Evolutionary conservation across 352 stramenopile genomes (phyloP).

Genomic region (Phytophthora sp.): DNA sequence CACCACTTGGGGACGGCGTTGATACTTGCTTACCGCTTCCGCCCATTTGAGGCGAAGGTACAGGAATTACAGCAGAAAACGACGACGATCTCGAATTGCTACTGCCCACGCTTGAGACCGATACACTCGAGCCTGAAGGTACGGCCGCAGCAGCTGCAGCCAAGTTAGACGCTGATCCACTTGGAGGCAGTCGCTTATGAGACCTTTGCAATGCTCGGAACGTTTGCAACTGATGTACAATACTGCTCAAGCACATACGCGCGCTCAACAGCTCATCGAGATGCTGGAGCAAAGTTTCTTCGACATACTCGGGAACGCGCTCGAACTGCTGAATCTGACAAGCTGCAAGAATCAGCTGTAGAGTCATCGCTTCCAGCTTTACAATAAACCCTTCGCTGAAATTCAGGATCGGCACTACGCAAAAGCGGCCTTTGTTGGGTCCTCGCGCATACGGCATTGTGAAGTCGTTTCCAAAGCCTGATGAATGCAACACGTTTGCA

Average conservation of each 20-base stretch:
- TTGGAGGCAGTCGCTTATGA: conserved; percentile 39
- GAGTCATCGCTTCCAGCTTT: conserved; percentile 66
- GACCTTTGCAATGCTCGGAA: conserved; percentile 67
- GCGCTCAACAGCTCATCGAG: conserved; percentile 81
- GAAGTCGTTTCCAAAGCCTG: conserved; percentile 38
- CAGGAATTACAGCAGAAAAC: conserved; percentile 37
- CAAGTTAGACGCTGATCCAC: conserved; percentile 37
- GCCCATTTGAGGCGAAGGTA: conserved; percentile 36
- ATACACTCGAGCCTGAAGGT: conserved; percentile 34
- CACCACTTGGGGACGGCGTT: conserved; percentile 31
- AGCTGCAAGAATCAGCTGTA: conserved; percentile 73
- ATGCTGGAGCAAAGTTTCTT: conserved; percentile 67
- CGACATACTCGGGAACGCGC: conserved; percentile 75
- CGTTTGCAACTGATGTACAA: conserved; percentile 72
- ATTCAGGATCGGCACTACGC: conserved; percentile 81
- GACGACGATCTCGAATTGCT: conserved; percentile 50
- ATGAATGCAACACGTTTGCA: conserved; percentile 31
- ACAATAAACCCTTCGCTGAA: conserved; percentile 82
- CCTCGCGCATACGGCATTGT: conserved; percentile 28
- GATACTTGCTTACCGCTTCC: conserved; percentile 40
- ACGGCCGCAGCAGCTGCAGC: conserved; percentile 12
- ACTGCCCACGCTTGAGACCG: conserved; percentile 35
- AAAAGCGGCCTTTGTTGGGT: conserved; percentile 52
- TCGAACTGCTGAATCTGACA: conserved; percentile 85
- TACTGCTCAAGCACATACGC: conserved; percentile 73